A percentile compares a stretch with the other conserved stretches of the same genome.
Conservation (phyloP, 257 asterid species). For the Nicotiana tabacum region DNA sequence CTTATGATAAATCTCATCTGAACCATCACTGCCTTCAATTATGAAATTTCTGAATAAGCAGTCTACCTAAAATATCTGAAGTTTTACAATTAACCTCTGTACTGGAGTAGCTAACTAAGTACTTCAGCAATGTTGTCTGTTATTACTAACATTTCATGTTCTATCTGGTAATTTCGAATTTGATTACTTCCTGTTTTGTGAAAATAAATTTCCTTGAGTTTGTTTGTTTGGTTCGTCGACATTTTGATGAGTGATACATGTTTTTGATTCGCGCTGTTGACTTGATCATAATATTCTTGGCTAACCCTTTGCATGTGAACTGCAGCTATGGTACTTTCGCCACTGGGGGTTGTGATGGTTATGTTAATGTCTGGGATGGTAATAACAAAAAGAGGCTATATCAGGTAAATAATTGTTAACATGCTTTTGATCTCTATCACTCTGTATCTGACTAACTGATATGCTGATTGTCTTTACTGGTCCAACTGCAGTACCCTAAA, state of each 20-base stretch:
- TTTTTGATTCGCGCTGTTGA: background rate
- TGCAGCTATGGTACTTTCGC: conserved; percentile 88
- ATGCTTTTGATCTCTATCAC: background rate
- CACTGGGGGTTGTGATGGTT: conserved; percentile 94
- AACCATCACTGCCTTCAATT: background rate
- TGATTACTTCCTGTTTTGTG: background rate
- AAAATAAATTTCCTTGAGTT: background rate
- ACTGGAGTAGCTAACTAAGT: background rate
- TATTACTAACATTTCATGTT: background rate
- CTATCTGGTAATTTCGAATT: background rate
- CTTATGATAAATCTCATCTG: background rate
- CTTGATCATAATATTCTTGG: background rate
- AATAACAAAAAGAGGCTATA: conserved; percentile 91
- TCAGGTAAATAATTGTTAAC: conserved; percentile 49
- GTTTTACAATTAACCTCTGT: background rate
- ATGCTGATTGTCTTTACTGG: conserved; percentile 13
- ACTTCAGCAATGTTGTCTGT: background rate
- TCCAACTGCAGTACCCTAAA: conserved; percentile 55
- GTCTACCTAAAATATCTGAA: background rate
- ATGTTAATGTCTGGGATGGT: conserved; percentile 95
- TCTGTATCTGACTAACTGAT: background rate
- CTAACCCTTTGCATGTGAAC: background rate
- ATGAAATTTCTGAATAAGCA: background rate
- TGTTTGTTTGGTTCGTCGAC: background rate
- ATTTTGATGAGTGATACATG: background rate